These are phyloP conservation scores for Pyrenophora teres DNA, from an alignment of 2,329 filamentous ascomycete genomes.

Conservation along the genomic window DNA sequence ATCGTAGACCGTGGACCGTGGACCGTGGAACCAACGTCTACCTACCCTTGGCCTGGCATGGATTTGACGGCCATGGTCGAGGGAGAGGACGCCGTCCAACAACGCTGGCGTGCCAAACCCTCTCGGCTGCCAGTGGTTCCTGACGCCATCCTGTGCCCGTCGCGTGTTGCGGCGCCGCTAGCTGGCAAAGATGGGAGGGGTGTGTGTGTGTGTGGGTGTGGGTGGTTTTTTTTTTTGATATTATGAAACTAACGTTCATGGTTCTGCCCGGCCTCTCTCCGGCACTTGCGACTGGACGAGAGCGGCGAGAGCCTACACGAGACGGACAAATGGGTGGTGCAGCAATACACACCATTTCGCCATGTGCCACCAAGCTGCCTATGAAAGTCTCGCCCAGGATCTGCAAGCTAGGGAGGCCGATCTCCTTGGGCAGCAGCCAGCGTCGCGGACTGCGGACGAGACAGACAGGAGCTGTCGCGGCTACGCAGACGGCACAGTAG, in stretches of 20 bases:
- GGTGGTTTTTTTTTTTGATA: slow-evolving; percentile 14
- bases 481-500: not conserved
- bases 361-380: slow-evolving; percentile 12
- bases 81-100: not conserved
- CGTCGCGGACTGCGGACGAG: not conserved
- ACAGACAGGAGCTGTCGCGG: not conserved
- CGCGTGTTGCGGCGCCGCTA: slow-evolving; percentile 27
- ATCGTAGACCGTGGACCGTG: not conserved
- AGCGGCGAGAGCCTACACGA: slow-evolving; percentile 21
- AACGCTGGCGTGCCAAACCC: not conserved
- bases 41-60: no score
- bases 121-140: slow-evolving; percentile 21
- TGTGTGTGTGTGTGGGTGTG: no score
- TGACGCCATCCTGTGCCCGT: slow-evolving; percentile 31
- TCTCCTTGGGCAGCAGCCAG: slow-evolving; percentile 11
- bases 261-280: slow-evolving; percentile 16
- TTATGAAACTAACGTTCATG: slow-evolving; percentile 11
- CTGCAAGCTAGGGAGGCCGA: slow-evolving; percentile 9
- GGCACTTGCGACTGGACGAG: slow-evolving; percentile 15
- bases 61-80: not conserved
- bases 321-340: slow-evolving; percentile 17
- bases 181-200: slow-evolving; percentile 1
- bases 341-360: slow-evolving; percentile 9
- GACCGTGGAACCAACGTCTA: slow-evolving; percentile 3
- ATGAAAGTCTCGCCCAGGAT: slow-evolving; percentile 11